Evolutionary conservation across 176 grass and related monocot genomes (phyloP).

Genomic region (Hordeum marinum): DNA sequence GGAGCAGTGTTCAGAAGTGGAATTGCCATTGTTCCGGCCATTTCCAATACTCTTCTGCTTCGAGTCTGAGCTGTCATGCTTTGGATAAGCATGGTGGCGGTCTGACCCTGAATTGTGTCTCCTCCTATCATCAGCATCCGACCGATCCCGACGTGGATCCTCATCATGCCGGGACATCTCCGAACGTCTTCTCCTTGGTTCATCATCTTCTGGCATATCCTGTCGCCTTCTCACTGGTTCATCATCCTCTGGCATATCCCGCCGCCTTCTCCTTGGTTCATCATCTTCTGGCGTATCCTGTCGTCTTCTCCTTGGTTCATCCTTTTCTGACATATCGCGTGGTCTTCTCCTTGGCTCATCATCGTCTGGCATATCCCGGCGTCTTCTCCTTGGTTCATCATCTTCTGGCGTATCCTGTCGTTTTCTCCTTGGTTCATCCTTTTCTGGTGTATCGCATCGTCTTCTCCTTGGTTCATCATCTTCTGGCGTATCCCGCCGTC

Average conservation of each 20-base stretch:
- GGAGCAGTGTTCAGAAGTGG: conserved; percentile 20
- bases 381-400: background rate
- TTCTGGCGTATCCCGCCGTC: no score
- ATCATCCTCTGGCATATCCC: background rate
- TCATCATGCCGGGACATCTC: conserved; percentile 28
- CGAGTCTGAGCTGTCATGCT: conserved; percentile 30
- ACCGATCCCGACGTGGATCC: conserved; percentile 15
- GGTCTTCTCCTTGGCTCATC: background rate
- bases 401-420: background rate
- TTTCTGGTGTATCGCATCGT: background rate
- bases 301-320: background rate
- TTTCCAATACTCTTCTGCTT: conserved; percentile 25
- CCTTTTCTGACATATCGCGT: background rate
- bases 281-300: background rate
- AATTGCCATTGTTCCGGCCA: conserved; percentile 5
- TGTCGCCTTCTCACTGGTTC: conserved; percentile 2
- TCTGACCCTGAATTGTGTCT: conserved; percentile 32
- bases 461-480: background rate
- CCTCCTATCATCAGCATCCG: conserved; percentile 40
- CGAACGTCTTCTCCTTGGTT: conserved; percentile 19
- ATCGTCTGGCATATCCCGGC: background rate
- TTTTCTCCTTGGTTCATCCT: background rate
- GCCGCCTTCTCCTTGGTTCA: background rate
- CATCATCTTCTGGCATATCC: background rate
- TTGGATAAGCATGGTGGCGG: conserved; percentile 34